Base-by-base conservation (phyloP, 106 monocot genomes). In the Gastrodia elata region DNA sequence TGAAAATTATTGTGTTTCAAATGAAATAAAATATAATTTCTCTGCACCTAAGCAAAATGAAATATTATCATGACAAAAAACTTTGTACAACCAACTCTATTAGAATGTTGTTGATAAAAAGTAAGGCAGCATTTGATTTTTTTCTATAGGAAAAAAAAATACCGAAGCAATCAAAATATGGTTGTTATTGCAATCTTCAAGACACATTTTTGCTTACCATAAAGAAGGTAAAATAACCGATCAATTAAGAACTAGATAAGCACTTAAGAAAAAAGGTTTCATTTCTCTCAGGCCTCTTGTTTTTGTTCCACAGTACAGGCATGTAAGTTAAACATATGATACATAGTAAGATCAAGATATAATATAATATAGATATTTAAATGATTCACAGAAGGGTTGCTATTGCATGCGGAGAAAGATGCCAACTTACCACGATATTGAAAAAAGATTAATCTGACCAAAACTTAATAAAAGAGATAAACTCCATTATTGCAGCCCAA, bases 391-490 rank as follows among this genome's bases (percentile, higher is more conserved):
- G 2, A 52, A 52, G 52, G 52, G 52, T 22, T 52, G 24, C 18
- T 52, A 52, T 52, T 22, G n/a, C n/a, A n/a, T n/a, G n/a, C n/a
- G n/a, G n/a, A n/a, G n/a, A n/a, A n/a, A n/a, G n/a, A n/a, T n/a
- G 43, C 43, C 5, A 7, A 61, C 61, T 61, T 61, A 11, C 26
- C 61, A 32, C 8, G 30, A 32, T 32, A 61, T 11, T 32, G 13
- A 61, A 4, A 13, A 25, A 61, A 30, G 32, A 61, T 37, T 67
- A 67, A 13, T 67, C 67, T 8, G 67, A 67, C 67, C 67, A 67
- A 67, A 67, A 67, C 30, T 37, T 67, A 37, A 67, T 67, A 18
- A 67, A 67, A 37, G 67, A 34, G 2, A 67, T 20, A 37, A 67
- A 67, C 0, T 34, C 35, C 27, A 36, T 67, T 8, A 67, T 67